Base-by-base conservation (phyloP, 2,329 filamentous ascomycete genomes). In the Colletotrichum ledebouriae region DNA sequence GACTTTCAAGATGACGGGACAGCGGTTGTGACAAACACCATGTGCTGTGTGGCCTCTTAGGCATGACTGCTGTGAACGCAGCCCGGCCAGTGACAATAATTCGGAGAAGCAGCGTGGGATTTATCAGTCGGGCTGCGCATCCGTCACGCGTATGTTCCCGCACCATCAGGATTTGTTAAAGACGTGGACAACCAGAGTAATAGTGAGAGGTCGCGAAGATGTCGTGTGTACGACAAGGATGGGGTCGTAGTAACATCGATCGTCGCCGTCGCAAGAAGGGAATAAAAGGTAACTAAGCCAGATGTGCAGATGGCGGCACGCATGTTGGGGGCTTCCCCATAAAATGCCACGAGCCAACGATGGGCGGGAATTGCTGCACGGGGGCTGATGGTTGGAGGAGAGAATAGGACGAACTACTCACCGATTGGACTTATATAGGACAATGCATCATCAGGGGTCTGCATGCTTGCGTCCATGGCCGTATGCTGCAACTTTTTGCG, bases 381-480 rank as follows among this genome's bases (percentile, higher is more conserved):
- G 81, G 81, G 77, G 76, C 73, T 80, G 81, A 83, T 83, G 83
- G 84, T 82, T 86, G 78, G 73, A 73, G 69, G 74, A 71, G 73
- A 72, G 73, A 71, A 69, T 70, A 73, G 71, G 72, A 75, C 78
- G 73, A 73, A 73, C 73, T 68, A 73, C 86, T 84, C 78, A 87
- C 86, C 86, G 78, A 87, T 85, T 77, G 86, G 86, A 74, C 79
- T 81, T 72, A 88, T 81, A 78, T 83, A 85, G 70, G 81, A 83
- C 70, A 80, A 78, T 73, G 78, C 79, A 78, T 81, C 80, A 76
- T 76, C 81, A 80, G 80, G 82, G 80, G 79, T 81, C 76, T 81
- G 82, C 80, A 81, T 80, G 75, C 74, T 74, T 71, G 76, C 74
- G 73, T 80, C 81, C 80, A 82, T 82, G 52, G 37, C 44, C 71